Evolutionary conservation across 2,329 filamentous ascomycete genomes (phyloP).

Genomic region (Neofusicoccum sp.): DNA sequence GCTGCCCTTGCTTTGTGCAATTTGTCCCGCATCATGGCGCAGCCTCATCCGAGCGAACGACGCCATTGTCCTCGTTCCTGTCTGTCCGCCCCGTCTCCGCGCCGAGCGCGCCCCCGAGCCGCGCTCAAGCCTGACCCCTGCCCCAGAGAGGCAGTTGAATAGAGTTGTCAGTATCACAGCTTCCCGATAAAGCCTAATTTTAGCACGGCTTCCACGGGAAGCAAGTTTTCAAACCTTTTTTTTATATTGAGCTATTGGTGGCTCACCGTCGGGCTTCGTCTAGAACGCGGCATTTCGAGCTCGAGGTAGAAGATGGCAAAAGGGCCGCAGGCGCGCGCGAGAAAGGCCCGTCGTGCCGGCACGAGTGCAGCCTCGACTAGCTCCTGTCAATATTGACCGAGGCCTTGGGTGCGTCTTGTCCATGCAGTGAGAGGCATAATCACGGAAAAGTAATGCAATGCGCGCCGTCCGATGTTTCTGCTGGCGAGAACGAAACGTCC

Average conservation of each 20-base stretch:
- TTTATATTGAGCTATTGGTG: neutral
- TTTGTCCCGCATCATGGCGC: neutral
- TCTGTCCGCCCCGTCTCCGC: neutral
- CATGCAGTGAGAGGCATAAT: neutral
- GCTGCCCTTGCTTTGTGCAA: conserved; percentile 3
- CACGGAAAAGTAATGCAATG: conserved; percentile 1
- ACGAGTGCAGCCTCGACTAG: neutral
- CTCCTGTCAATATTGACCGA: neutral
- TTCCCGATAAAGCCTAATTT: conserved; percentile 9
- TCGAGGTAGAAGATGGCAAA: neutral
- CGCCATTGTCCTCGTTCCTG: neutral
- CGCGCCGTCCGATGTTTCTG: neutral
- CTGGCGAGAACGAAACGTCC: neutral
- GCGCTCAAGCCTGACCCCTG: neutral
- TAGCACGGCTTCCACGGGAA: neutral
- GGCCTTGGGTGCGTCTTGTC: neutral
- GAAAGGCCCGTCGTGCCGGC: neutral
- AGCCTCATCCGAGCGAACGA: neutral
- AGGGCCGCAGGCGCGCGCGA: neutral
- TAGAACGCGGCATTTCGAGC: neutral
- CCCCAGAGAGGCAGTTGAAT: neutral
- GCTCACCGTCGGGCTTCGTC: neutral
- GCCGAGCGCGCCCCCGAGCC: neutral
- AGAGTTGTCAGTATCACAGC: neutral
- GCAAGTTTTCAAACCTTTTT: neutral